Evolutionary conservation across 257 asterid genomes (phyloP), one percentile per base, ranked within the genome.

Genomic region (Fraxinus americana): DNA sequence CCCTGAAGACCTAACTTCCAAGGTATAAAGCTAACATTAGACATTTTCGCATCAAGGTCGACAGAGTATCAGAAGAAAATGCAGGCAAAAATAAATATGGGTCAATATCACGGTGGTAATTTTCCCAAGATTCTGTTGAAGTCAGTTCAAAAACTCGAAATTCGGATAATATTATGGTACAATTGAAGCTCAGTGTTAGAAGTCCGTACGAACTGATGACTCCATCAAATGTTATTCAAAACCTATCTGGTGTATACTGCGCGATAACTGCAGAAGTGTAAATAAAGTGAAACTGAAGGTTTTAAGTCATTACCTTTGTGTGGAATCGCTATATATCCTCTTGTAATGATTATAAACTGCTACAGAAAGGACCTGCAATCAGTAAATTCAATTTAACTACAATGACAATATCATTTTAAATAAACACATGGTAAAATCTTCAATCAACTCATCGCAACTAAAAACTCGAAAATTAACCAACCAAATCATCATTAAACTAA

Each of bases 291-390:
- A 73, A 61, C 74, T 39, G 67, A 80, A 65, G 77, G 81, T n/a
- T 75, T 70, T 79, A 85, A 87, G 85, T 82, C 86, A 90, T 90
- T 94, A 90, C 94, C 93, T 91, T 59, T 87, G 91, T 5, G 90
- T 72, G 71, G 96, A 79, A 86, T 92, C 97, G 29, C 87, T 86
- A 68, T 86, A 89, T 84, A 93, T 92, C 90, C 99, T 96, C 95
- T 96, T 92, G 92, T 96, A 96, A 83, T 96, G 98, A 81, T 93
- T 96, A 84, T 96, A 96, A 76, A 96, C 97, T 67, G 99, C 99
- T 66, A 96, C 99, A 39, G 99, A 88, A 70, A 96, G 98, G 81
- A 96, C 98, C 98, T 96, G 87, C 80, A 80, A 79, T 69, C 71
- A 75, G 29, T 52, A 41, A 67, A 68, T 36, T 52, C 25, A 74